Base-by-base conservation (phyloP, 495 filamentous ascomycete species). In the Parachaetomium inaequale region DNA sequence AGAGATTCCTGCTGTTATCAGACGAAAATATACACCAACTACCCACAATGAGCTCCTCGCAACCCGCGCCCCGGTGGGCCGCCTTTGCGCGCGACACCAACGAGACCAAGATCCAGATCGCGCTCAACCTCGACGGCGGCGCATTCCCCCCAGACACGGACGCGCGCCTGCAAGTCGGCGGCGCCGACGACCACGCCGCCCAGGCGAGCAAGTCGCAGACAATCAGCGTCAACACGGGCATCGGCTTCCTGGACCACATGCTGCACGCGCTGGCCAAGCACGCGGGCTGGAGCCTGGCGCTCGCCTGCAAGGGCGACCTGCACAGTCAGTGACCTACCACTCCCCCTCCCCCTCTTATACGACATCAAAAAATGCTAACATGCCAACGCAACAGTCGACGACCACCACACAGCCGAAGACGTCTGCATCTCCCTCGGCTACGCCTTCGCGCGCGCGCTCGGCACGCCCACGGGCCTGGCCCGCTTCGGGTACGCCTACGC, bases 201-300 rank as follows among this genome's bases (percentile, higher is more conserved):
- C 95, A 98, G 68, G 79, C 85, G 66, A 90, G 87, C 42, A 83
- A 85, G 38, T 87, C 85, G 55, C 95, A 97, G 79, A 83, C 84
- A 51, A 96, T 98, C 70, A 86, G 82, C 72, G 82, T 98, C 60
- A 88, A 89, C 81, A 94, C 93, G 2, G 94, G 94, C 52, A 96
- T 98, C 70, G 94, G 94, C n/a, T 98, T 98, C 76, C 79, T 98
- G 34, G 94, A 98, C 79, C 94, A 98, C 79, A 98, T 98, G 94
- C 81, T 98, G 53, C 94, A 98, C 73, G 94, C 94, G 29, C 84
- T 97, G 42, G 89, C 94, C 2, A 98, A 98, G 73, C 94, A 98
- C 75, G 86, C 89, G 0, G 93, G 93, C 19, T 96, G 93, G 94
- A 91, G 87, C 79, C 75, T 98, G 66, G 84, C 84, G 10, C 76